A percentile compares a stretch with the other conserved stretches of the same genome.
Evolutionary conservation across 257 asterid genomes (phyloP).

Genomic region (Gardenia jasminoides): DNA sequence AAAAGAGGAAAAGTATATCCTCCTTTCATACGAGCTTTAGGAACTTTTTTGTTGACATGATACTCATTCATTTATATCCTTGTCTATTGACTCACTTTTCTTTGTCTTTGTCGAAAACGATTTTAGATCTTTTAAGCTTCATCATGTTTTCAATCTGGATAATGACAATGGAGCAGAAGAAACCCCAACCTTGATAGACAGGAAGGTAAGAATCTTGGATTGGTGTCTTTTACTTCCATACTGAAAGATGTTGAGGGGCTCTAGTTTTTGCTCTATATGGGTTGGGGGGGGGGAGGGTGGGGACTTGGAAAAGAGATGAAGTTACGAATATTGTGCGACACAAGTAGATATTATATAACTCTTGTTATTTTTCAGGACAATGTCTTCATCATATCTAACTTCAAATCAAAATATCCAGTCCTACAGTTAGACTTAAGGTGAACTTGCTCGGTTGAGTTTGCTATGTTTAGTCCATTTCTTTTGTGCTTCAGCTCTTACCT

Average conservation of each 20-base stretch:
- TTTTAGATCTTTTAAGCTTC: conserved; percentile 71
- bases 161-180: conserved; percentile 98
- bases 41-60: conserved; percentile 9
- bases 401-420: conserved; percentile 94
- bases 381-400: conserved; percentile 91
- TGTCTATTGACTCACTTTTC: conserved; percentile 18
- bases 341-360: neutral
- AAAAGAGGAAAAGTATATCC: conserved; percentile 79
- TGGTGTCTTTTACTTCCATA: neutral
- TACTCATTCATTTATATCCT: conserved; percentile 9
- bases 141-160: conserved; percentile 87
- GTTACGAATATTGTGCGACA: neutral
- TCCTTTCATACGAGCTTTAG: neutral
- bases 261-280: neutral
- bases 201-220: conserved; percentile 59
- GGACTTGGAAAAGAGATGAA: neutral
- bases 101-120: conserved; percentile 24
- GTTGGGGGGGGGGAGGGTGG: neutral
- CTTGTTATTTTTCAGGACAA: conserved; percentile 65
- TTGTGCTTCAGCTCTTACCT: conserved; percentile 17
- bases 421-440: conserved; percentile 96
- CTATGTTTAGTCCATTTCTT: conserved; percentile 21
- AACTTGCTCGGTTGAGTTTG: conserved; percentile 20
- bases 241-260: neutral
- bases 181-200: conserved; percentile 92